A percentile compares a stretch with the other conserved stretches of the same genome.
Evolutionary conservation across 2,329 filamentous ascomycete genomes (phyloP).

Genomic region (Lecanicillium sp.): DNA sequence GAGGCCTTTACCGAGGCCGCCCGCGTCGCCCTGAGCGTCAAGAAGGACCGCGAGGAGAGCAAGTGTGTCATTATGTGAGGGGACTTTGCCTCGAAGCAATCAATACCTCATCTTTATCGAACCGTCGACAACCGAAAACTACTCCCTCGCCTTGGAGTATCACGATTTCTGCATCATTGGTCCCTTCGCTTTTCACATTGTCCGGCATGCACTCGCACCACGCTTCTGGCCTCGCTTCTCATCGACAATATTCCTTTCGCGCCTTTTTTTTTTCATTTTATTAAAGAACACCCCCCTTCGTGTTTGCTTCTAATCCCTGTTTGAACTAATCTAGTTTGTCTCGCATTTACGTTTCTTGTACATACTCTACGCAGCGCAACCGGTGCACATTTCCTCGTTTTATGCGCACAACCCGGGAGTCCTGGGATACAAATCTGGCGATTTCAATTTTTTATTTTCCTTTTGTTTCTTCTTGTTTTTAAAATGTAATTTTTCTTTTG

Average conservation of each 20-base stretch:
- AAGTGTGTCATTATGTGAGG: conserved; percentile 57
- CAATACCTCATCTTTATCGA: not conserved
- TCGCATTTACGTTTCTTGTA: conserved; percentile 11
- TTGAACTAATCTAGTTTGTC: conserved; percentile 6
- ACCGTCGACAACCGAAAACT: not conserved
- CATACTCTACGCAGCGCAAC: conserved; percentile 7
- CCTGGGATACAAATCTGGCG: conserved; percentile 10
- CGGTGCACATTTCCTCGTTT: not conserved
- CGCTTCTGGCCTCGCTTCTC: not conserved
- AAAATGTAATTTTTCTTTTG: conserved; percentile 6
- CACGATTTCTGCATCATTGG: conserved; percentile 3
- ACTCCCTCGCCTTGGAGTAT: not conserved
- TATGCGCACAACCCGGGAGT: not conserved
- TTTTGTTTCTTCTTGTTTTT: not conserved
- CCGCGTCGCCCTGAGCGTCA: conserved; percentile 76
- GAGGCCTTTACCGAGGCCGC: conserved; percentile 98
- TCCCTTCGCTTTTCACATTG: not conserved
- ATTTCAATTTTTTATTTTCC: not conserved
- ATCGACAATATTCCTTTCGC: not conserved
- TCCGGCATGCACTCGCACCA: not conserved
- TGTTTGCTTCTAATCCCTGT: not conserved
- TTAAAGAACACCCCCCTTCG: not conserved
- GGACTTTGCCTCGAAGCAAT: too few species aligned
- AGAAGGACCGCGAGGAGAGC: conserved; percentile 56
- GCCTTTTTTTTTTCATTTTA: not conserved